Base-by-base conservation (phyloP, 2,329 filamentous ascomycete species). In the Alternaria sp. region DNA sequence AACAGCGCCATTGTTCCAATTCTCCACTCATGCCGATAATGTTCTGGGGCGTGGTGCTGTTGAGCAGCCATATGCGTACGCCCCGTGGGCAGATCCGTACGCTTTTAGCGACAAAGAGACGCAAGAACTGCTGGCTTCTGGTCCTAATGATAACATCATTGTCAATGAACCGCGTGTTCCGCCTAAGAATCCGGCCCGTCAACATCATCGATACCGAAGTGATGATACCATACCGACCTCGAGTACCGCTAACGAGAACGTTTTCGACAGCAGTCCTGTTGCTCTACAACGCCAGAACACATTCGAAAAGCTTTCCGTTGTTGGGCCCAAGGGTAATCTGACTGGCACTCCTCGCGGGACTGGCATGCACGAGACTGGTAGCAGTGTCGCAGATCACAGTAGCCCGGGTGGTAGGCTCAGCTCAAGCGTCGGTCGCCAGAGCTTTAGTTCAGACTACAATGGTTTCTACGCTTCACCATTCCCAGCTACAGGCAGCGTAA, bases 361-460 rank as follows among this genome's bases (percentile, higher is more conserved):
- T 18, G 72, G 73, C 5, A 76, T 77, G 69, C 68, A 73, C 8
- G 71, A 78, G 48, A 74, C 71, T 30, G 78, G 77, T 14, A 81
- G 79, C 57, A 81, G 78, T 58, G 54, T 77, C 16, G 77, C 77
- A 42, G 71, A 78, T 44, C 75, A 65, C 7, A 80, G 76, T 57
- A 78, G 76, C 34, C 74, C 74, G 11, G 75, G 72, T 39, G 62
- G 62, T 5, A 57, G 47, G 12, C 63, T 65, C 34, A 70, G 58
- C 56, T 73, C 68, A 26, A 70, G 64, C 41, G 61, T 65, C 36
- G 54, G 61, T 51, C 64, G 54, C 41, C 48, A 48, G 32, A 69
- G 59, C 51, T 48, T 55, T n/a, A 59, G 44, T 42, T 55, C 62
- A 18, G 59, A 61, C 4, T 64, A 66, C 22, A 52, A 58, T 16